Evolutionary conservation across 2,329 filamentous ascomycete species (phyloP), one percentile per base, ranked within the genome.

Genomic region (Fusarium irregulare): DNA sequence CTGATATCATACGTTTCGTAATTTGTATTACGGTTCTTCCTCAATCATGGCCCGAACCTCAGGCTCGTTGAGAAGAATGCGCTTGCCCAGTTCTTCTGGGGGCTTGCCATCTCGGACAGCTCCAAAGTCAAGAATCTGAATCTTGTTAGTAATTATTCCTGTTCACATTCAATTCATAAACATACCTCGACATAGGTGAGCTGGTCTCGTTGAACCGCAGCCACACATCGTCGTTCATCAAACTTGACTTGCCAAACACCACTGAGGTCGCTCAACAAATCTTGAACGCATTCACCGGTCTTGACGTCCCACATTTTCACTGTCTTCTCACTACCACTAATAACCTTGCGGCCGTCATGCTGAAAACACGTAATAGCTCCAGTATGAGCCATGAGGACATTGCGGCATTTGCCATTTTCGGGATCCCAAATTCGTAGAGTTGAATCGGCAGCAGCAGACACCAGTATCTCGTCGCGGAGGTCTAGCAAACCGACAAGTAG

Each of bases 191-290:
- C 94, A 79, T 97, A 99, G 21, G 96, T 99, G 75, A 97, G 82
- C 75, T 90, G 91, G 71, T 97, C 93, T 59, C 96, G 89, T 84
- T 99, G 96, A 60, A 99, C 96, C 46, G 96, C 96, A 64, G 96
- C 96, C 60, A 99, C 96, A 79, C 96, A 99, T 78, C 95, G 88
- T 72, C 96, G 88, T 77, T 97, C 93, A 76, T 99, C 94, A 82
- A 99, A 99, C 76, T 96, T 96, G 76, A 99, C 96, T 83, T 99
- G 96, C 96, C 96, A 99, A 10, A 99, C 96, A n/a, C 95, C 94
- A 72, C 91, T 95, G 37, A 99, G 86, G 76, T 98, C 94, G 16
- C 93, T 97, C 76, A 99, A 85, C 44, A 99, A 87, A 80, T 99
- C 95, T 72, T 95, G 92, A 55, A 97, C 90, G 78, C 94, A 98